Base-by-base conservation (phyloP, 306 rosid genomes). In the Lathyrus tuberosus region DNA sequence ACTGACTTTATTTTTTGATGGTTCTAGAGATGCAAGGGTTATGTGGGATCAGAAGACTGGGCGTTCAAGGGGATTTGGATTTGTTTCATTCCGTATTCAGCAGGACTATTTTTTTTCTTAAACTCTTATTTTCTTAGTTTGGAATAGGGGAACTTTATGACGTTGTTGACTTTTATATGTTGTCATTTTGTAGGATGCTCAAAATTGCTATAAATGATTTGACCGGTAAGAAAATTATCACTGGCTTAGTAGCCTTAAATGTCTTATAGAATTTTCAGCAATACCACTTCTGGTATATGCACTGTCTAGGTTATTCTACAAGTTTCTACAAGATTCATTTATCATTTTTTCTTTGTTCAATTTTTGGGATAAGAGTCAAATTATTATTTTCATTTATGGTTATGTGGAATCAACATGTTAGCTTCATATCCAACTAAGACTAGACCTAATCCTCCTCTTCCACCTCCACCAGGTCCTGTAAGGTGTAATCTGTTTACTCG, bases 31-130 rank as follows among this genome's bases (percentile, higher is more conserved):
- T 84, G 98, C 98, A 63, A 87, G 97, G 82, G 98, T 94, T 73
- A 94, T 94, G 98, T 94, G 98, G 98, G 98, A 94, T 84, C 98
- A 90, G 76, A 94, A 94, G 76, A 90, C 98, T 41, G 98, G 98
- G 65, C 92, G 97, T 13, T 94, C 98, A 18, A 87, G 98, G 85
- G 98, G 98, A 42, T 94, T 94, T 85, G 98, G 98, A 41, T 94
- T 94, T 83, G 97, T 94, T 78, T 94, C 98, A 60, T 94, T 94
- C 76, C 87, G 97, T 38, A 90, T 35, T 73, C 97, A 94, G 57
- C 97, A 90, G 97, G 98, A 88, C 47, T 20, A 18, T 49, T 71
- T 49, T 61, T 69, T 26, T 1, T 73, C 40, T 61, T 44, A 8
- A 35, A 71, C 17, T 74, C 48, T 38, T 62, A n/a, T 48, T 3